phyloP scores from a whole-genome alignment of 148 eudicot species.

The Camellia sinensis region DNA sequence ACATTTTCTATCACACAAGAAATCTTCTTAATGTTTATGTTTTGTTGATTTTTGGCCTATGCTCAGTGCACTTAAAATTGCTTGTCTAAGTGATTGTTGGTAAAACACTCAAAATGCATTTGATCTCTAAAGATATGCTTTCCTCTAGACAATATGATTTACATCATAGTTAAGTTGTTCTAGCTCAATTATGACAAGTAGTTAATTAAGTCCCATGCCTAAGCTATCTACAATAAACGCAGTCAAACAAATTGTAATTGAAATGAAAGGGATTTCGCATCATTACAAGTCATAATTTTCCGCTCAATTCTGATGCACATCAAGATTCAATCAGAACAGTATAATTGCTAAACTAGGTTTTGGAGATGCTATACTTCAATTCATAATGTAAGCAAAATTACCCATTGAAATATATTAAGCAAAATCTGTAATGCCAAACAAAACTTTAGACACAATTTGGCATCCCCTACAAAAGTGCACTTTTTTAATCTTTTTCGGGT shows the following conservation, averaged over 20 bases:
- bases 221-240: not conserved
- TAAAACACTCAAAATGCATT: not conserved
- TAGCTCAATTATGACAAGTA: not conserved
- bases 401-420: too few relatives aligned
- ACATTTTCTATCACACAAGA: not conserved
- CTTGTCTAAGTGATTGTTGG: not conserved
- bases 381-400: too few relatives aligned
- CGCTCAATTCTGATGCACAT: too few relatives aligned
- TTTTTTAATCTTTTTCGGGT: too few relatives aligned
- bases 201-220: not conserved
- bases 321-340: too few relatives aligned
- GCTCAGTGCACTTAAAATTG: not conserved
- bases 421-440: too few relatives aligned
- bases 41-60: not conserved
- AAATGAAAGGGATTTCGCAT: not conserved
- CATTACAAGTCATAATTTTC: not conserved
- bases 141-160: not conserved
- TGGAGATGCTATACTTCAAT: too few relatives aligned
- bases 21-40: not conserved
- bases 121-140: not conserved
- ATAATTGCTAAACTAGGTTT: too few relatives aligned
- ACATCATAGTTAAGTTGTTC: not conserved
- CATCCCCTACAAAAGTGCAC: too few relatives aligned
- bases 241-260: not conserved
- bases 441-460: too few relatives aligned